A percentile compares a stretch with the other conserved stretches of the same genome.
These are phyloP conservation scores for Rhytidiadelphus loreus DNA, from an alignment of 225 moss, liverwort and hornwort species.

Conservation along the genomic window DNA sequence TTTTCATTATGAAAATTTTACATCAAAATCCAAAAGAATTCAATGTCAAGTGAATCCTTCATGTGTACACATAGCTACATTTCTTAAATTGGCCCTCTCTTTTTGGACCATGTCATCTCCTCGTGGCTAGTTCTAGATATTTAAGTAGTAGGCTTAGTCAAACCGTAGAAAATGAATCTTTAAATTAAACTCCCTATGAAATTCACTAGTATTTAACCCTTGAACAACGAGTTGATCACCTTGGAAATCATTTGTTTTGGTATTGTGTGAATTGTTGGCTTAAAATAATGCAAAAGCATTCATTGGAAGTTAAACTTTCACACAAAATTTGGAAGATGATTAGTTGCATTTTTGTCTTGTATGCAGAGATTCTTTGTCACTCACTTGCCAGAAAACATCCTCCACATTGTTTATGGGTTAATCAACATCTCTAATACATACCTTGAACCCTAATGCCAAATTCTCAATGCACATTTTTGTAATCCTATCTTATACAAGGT, in stretches of 20 bases:
- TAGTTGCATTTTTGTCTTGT: too few species aligned
- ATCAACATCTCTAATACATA: neutral
- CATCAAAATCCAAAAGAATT: fast-evolving
- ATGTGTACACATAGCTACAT: neutral
- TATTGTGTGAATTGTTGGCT: too few species aligned
- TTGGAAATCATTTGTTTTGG: too few species aligned
- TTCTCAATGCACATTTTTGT: fast-evolving
- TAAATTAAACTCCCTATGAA: fast-evolving
- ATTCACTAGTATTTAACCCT: neutral
- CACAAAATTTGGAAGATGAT: too few species aligned
- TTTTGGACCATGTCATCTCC: neutral
- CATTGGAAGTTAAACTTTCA: too few species aligned
- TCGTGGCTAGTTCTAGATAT: neutral
- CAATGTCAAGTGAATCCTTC: neutral
- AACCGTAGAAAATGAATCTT: neutral
- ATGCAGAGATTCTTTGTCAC: too few species aligned
- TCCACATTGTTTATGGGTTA: too few species aligned
- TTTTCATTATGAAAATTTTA: neutral
- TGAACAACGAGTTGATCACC: too few species aligned
- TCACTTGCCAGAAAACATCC: too few species aligned
- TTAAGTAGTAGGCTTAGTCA: neutral
- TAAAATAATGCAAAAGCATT: too few species aligned
- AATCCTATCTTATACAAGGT: neutral
- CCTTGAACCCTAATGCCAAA: neutral
- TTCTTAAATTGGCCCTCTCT: fast-evolving